Evolutionary conservation across 2,329 filamentous ascomycete species (phyloP).

Genomic region (Malbranchea zuffiana): DNA sequence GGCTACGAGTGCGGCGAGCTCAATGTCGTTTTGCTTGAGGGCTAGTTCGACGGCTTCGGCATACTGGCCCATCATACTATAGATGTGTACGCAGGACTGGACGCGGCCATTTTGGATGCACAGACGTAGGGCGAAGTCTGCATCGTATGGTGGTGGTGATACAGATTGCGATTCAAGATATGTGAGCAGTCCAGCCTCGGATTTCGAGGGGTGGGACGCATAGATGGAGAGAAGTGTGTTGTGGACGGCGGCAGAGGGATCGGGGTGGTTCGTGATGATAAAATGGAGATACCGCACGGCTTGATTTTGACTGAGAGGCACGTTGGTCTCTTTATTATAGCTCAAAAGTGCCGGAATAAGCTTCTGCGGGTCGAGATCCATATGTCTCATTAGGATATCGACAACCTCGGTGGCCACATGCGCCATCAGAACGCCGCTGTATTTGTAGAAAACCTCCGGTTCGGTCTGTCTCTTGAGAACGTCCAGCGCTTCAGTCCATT

Average conservation of each 20-base stretch:
- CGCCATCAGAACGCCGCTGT: constrained; percentile 92
- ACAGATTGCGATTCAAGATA: constrained; percentile 89
- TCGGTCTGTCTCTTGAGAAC: constrained; percentile 91
- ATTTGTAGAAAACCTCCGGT: constrained; percentile 87
- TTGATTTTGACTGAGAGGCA: constrained; percentile 66
- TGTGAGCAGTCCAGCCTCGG: constrained; percentile 72
- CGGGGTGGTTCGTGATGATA: constrained; percentile 72
- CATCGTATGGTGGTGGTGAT: constrained; percentile 75
- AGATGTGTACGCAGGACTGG: constrained; percentile 91
- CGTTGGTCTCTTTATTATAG: constrained; percentile 67
- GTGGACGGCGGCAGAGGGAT: constrained; percentile 75
- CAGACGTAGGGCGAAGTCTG: constrained; percentile 86
- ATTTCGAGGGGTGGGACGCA: constrained; percentile 69
- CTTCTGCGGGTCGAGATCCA: constrained; percentile 70
- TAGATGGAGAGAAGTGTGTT: constrained; percentile 96
- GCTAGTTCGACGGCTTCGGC: constrained; percentile 87
- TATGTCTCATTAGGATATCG: constrained; percentile 90
- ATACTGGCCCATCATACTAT: constrained; percentile 92
- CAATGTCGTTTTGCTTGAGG: constrained; percentile 76
- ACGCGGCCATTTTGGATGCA: constrained; percentile 93
- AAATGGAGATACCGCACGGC: constrained; percentile 88
- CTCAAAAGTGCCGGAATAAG: constrained; percentile 88
- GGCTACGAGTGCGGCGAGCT: constrained; percentile 79
- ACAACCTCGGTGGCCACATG: constrained; percentile 75
- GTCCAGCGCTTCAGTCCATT: constrained; percentile 75